These are phyloP conservation scores for Yarrowia bubula DNA, from an alignment of 805 yeast genomes.

Conservation along the genomic window DNA sequence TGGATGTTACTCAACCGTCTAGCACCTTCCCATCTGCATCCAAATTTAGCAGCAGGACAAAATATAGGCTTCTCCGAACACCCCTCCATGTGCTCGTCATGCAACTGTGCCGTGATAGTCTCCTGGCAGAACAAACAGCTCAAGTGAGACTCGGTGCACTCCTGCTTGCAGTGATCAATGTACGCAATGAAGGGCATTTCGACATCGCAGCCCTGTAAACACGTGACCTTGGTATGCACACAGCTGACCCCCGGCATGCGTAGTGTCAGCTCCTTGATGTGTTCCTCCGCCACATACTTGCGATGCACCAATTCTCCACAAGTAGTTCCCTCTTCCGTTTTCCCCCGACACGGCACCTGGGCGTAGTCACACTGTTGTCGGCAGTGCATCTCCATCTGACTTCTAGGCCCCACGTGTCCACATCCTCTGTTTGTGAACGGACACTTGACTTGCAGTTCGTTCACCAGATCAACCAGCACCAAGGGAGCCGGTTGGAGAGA, in stretches of 20 bases:
- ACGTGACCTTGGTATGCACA: slow-evolving; percentile 32
- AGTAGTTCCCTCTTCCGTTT: neutral
- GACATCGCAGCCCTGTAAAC: slow-evolving; percentile 31
- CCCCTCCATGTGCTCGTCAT: slow-evolving; percentile 29
- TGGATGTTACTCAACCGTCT: slow-evolving; percentile 33
- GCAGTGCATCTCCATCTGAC: slow-evolving; percentile 56
- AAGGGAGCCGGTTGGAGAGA: slow-evolving; percentile 50
- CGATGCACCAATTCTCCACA: slow-evolving; percentile 18
- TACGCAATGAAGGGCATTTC: slow-evolving; percentile 29
- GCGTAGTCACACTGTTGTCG: slow-evolving; percentile 44
- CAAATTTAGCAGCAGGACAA: slow-evolving; percentile 36
- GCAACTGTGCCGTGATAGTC: slow-evolving; percentile 25
- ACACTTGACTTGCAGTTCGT: slow-evolving; percentile 59
- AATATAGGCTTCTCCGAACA: slow-evolving; percentile 31
- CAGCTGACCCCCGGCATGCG: slow-evolving; percentile 28
- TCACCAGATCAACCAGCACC: slow-evolving; percentile 56
- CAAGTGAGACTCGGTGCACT: slow-evolving; percentile 31
- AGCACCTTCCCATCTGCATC: slow-evolving; percentile 37
- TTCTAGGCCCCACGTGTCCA: slow-evolving; percentile 54
- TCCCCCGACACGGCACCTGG: slow-evolving; percentile 41
- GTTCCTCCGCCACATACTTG: neutral
- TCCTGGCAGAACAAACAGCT: slow-evolving; percentile 27
- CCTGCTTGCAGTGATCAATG: slow-evolving; percentile 27
- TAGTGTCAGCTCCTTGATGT: neutral
- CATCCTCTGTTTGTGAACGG: slow-evolving; percentile 56